phyloP scores from a whole-genome alignment of 495 filamentous ascomycete species.

The Aspergillus wentii region DNA sequence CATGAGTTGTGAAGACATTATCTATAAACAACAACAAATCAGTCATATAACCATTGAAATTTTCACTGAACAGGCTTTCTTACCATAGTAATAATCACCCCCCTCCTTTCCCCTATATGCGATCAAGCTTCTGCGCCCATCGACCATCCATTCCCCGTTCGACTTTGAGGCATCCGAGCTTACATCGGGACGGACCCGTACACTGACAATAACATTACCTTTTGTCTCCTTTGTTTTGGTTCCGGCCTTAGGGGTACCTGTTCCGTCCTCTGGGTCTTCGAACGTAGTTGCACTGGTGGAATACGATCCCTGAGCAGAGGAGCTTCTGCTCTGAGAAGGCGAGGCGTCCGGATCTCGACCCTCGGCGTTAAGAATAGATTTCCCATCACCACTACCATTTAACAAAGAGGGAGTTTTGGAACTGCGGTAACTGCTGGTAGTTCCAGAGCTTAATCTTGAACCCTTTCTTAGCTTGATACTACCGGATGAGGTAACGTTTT shows the following conservation, averaged over 20 bases:
- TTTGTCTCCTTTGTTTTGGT: constrained; percentile 60
- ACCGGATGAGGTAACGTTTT: constrained; percentile 20
- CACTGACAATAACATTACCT: constrained; percentile 94
- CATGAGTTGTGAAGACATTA: constrained; percentile 89
- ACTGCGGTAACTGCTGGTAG: constrained; percentile 42
- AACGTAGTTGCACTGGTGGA: constrained; percentile 86
- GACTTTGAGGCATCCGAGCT: constrained; percentile 52
- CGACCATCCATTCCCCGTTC: constrained; percentile 88
- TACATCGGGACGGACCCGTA: constrained; percentile 83
- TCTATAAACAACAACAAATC: constrained; percentile 44
- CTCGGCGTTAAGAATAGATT: constrained; percentile 56
- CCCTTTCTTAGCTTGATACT: constrained; percentile 27
- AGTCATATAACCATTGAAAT: too few species aligned
- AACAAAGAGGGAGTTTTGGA: constrained; percentile 67
- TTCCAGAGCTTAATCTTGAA: constrained; percentile 36
- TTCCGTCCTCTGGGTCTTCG: constrained; percentile 53
- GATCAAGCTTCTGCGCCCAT: constrained; percentile 76
- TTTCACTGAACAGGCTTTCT: constrained; percentile 20
- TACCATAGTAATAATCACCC: constrained; percentile 91
- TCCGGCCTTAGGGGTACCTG: constrained; percentile 25
- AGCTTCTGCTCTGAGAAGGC: constrained; percentile 81
- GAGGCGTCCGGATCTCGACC: constrained; percentile 69
- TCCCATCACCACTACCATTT: constrained; percentile 71
- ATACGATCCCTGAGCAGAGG: constrained; percentile 84
- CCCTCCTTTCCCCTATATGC: constrained; percentile 83